phyloP scores from a whole-genome alignment of 306 rosid genomes.

The Alnus rubra region DNA sequence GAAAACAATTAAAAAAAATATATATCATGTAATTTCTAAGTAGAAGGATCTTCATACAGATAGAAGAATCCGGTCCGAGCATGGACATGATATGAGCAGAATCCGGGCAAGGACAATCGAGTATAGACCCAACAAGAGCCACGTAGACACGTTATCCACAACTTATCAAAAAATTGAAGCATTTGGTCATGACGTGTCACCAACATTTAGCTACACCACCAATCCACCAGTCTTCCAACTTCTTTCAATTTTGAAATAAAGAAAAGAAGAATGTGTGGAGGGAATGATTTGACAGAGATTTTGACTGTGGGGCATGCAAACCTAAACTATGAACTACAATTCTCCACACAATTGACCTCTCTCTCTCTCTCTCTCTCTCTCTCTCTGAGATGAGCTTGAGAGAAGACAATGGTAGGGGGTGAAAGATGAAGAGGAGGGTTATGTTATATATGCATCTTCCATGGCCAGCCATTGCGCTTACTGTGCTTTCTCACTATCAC shows the following conservation, averaged over 20 bases:
- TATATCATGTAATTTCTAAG: too few species aligned
- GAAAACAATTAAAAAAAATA: too few species aligned
- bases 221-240: constrained; percentile 3
- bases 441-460: constrained; percentile 62
- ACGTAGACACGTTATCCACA: constrained; percentile 70
- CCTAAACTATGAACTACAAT: constrained; percentile 35
- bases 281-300: constrained; percentile 41
- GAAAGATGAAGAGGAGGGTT: constrained; percentile 59
- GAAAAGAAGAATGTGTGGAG: constrained; percentile 47
- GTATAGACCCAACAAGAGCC: constrained; percentile 36
- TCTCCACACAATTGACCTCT: constrained; percentile 30
- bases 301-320: constrained; percentile 37
- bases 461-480: constrained; percentile 79
- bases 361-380: background rate
- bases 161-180: constrained; percentile 40
- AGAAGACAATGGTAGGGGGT: constrained; percentile 50
- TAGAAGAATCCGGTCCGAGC: too few species aligned
- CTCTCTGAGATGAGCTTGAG: constrained; percentile 7
- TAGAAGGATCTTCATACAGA: too few species aligned
- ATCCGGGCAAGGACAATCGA: background rate
- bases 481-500: constrained; percentile 56
- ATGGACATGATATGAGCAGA: too few species aligned
- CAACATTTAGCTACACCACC: constrained; percentile 25
- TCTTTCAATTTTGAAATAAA: background rate
- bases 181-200: constrained; percentile 48